A percentile compares a stretch with the other conserved stretches of the same genome.
phyloP scores from a whole-genome alignment of 768 basidiomycete genomes.

The Phanerochaete sordida region DNA sequence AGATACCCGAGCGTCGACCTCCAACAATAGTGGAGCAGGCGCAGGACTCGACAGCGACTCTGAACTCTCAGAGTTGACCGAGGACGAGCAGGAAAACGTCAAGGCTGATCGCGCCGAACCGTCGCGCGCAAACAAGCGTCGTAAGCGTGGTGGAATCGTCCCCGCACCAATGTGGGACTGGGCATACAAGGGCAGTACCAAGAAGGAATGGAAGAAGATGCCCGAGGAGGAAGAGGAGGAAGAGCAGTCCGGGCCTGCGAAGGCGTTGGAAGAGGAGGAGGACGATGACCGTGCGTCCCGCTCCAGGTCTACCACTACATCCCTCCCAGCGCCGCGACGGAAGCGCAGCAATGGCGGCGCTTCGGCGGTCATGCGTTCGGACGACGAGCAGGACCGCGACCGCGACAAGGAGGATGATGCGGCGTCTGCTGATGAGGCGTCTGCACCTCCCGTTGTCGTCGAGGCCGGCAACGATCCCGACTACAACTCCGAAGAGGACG shows the following conservation, averaged over 20 bases:
- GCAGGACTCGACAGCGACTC: slow-evolving; percentile 60
- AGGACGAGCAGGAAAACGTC: slow-evolving; percentile 65
- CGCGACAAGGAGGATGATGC: slow-evolving; percentile 39
- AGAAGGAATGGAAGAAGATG: slow-evolving; percentile 32
- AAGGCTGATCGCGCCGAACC: slow-evolving; percentile 26
- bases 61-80: slow-evolving; percentile 80
- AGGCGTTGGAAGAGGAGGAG: slow-evolving; percentile 64
- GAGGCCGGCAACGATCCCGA: slow-evolving; percentile 27
- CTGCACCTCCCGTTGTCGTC: slow-evolving; percentile 6
- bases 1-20: slow-evolving; percentile 19
- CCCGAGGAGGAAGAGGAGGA: slow-evolving; percentile 48
- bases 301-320: slow-evolving; percentile 7
- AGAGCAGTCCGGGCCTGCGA: slow-evolving; percentile 40
- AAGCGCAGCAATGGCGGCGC: slow-evolving; percentile 5
- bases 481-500: slow-evolving; percentile 28
- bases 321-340: slow-evolving; percentile 6
- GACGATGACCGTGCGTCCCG: slow-evolving; percentile 41
- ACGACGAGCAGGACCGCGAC: slow-evolving; percentile 21
- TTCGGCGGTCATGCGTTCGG: slow-evolving; percentile 11
- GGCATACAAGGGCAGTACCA: slow-evolving; percentile 50
- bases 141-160: slow-evolving; percentile 54
- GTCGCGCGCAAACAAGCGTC: slow-evolving; percentile 11
- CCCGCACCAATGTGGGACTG: slow-evolving; percentile 87
- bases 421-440: slow-evolving; percentile 3
- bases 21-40: slow-evolving; percentile 28